Evolutionary conservation across 139 green algal genomes (phyloP).

Genomic region (Astrephomene gubernaculifera): DNA sequence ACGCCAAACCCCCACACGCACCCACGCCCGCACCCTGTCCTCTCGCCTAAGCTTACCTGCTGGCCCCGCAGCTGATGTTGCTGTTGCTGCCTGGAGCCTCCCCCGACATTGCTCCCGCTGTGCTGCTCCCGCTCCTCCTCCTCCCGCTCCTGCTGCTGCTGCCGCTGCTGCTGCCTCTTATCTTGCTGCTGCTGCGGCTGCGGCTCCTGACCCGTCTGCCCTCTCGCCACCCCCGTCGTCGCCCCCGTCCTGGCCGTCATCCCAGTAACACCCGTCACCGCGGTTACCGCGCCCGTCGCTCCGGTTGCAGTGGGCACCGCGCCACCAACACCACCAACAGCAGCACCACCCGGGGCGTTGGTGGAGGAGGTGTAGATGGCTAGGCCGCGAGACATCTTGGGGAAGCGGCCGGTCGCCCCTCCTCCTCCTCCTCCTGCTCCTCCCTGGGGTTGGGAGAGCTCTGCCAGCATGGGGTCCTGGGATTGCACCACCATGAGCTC

Average conservation of each 20-base stretch:
- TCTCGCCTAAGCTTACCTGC: no score
- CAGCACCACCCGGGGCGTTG: not conserved
- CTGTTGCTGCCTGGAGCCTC: not conserved
- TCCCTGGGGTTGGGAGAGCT: slow-evolving; percentile 5
- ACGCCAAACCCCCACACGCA: no score
- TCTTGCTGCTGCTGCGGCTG: not conserved
- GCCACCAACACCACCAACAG: not conserved
- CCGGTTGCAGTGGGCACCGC: not conserved
- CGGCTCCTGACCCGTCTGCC: no score
- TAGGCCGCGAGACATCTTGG: slow-evolving; percentile 17
- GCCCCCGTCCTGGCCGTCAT: not conserved
- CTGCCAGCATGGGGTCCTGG: slow-evolving; percentile 6
- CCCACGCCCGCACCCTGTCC: no score
- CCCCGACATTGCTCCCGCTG: slow-evolving; percentile 23
- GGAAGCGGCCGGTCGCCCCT: not conserved
- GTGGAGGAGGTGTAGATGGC: not conserved
- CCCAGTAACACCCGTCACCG: not conserved
- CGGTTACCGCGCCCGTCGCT: not conserved
- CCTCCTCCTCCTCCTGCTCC: no score
- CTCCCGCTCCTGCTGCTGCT: not conserved
- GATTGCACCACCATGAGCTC: not conserved
- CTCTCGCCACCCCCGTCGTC: not conserved
- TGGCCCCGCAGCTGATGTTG: no score
- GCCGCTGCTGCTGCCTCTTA: not conserved
- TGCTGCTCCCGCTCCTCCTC: not conserved